Evolutionary conservation across 345 rosid genomes (phyloP).

Genomic region (Kandelia obovata): DNA sequence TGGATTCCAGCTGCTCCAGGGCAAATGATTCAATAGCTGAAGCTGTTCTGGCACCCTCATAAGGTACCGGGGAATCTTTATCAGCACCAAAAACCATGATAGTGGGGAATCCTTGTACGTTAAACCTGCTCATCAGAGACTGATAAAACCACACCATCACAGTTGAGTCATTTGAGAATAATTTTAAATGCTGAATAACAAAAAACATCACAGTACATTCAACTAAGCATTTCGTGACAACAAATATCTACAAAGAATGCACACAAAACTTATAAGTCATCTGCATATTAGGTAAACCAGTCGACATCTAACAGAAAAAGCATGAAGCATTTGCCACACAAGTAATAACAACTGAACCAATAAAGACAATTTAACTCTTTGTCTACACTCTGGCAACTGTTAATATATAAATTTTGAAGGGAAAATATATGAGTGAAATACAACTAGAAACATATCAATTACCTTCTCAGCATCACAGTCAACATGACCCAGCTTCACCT

Average conservation of each 20-base stretch:
- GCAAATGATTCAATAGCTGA: slow-evolving; percentile 87
- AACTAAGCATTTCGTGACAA: background rate
- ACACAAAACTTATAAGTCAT: background rate
- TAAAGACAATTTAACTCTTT: background rate
- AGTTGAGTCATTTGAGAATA: slow-evolving; percentile 5
- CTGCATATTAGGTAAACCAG: background rate
- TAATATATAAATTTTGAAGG: background rate
- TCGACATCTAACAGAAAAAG: background rate
- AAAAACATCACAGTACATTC: background rate
- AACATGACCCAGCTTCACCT: slow-evolving; percentile 92
- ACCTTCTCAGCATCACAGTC: slow-evolving; percentile 92
- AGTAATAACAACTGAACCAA: background rate
- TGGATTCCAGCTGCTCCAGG: slow-evolving; percentile 76
- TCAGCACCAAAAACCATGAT: slow-evolving; percentile 90
- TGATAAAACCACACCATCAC: slow-evolving; percentile 37
- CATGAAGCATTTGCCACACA: background rate
- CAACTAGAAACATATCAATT: slow-evolving; percentile 5
- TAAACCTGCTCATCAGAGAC: slow-evolving; percentile 92
- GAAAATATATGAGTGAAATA: background rate
- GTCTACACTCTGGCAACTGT: background rate
- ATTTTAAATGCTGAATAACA: background rate
- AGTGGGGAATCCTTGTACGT: slow-evolving; percentile 93
- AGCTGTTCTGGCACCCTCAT: slow-evolving; percentile 91
- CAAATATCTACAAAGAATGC: background rate
- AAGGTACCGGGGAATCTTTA: slow-evolving; percentile 73